phyloP scores from a whole-genome alignment of 176 grass and related monocot genomes.

The Aegilops longissima region DNA sequence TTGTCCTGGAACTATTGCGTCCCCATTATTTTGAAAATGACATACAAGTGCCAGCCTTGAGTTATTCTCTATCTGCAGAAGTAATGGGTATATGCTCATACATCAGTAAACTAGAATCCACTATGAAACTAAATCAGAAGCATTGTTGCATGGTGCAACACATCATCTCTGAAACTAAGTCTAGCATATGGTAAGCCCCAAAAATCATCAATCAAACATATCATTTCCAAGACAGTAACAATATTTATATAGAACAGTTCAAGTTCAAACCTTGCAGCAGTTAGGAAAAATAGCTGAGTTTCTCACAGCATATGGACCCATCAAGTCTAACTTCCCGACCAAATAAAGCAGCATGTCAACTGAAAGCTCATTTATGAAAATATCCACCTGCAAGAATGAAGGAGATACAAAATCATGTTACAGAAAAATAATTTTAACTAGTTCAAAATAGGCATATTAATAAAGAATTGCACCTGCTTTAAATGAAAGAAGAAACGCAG shows the following conservation, averaged over 20 bases:
- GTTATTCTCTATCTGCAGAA: slow-evolving; percentile 76
- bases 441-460: slow-evolving; percentile 24
- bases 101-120: slow-evolving; percentile 21
- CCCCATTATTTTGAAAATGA: slow-evolving; percentile 65
- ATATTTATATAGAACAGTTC: background rate
- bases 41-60: slow-evolving; percentile 79
- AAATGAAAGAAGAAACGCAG: slow-evolving; percentile 53
- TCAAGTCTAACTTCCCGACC: slow-evolving; percentile 65
- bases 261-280: slow-evolving; percentile 72
- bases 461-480: slow-evolving; percentile 54
- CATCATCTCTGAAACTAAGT: background rate
- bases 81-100: slow-evolving; percentile 31
- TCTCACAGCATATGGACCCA: slow-evolving; percentile 84
- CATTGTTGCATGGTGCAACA: background rate
- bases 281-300: slow-evolving; percentile 78
- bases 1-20: slow-evolving; percentile 62
- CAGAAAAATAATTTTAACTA: background rate
- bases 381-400: slow-evolving; percentile 67
- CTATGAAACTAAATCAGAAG: background rate
- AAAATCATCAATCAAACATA: background rate
- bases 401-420: slow-evolving; percentile 8
- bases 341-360: slow-evolving; percentile 79
- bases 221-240: background rate
- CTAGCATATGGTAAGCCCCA: background rate
- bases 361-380: slow-evolving; percentile 73